These are phyloP conservation scores for Phytophthora cryptogea DNA, from an alignment of 352 stramenopile genomes.

Conservation along the genomic window DNA sequence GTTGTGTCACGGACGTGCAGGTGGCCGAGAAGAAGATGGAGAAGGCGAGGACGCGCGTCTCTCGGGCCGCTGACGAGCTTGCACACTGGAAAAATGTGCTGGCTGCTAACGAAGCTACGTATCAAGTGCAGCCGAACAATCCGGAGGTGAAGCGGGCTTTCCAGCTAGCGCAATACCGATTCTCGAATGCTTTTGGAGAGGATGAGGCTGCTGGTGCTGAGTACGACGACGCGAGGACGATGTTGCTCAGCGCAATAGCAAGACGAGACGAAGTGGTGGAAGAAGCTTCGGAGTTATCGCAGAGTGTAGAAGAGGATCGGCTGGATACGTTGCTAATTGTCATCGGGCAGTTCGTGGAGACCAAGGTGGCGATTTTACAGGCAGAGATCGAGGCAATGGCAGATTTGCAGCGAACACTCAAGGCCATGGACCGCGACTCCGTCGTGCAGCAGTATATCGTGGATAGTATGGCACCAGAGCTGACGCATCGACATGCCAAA, in stretches of 20 bases:
- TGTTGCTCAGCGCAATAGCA: slow-evolving; percentile 69
- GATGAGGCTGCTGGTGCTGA: slow-evolving; percentile 59
- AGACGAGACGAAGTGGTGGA: slow-evolving; percentile 82
- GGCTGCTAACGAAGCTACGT: slow-evolving; percentile 81
- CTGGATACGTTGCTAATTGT: slow-evolving; percentile 86
- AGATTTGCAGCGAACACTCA: slow-evolving; percentile 65
- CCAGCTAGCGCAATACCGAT: slow-evolving; percentile 63
- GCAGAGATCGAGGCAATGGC: slow-evolving; percentile 81
- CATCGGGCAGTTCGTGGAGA: slow-evolving; percentile 86
- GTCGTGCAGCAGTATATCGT: slow-evolving; percentile 88
- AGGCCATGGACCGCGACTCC: slow-evolving; percentile 81
- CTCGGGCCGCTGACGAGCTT: slow-evolving; percentile 70
- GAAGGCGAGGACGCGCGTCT: slow-evolving; percentile 59
- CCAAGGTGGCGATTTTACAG: slow-evolving; percentile 79
- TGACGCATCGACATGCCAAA: slow-evolving; percentile 82
- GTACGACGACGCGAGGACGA: slow-evolving; percentile 60
- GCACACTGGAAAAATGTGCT: slow-evolving; percentile 77
- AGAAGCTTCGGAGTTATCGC: slow-evolving; percentile 74
- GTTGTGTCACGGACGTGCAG: slow-evolving; percentile 73
- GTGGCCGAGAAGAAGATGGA: slow-evolving; percentile 82
- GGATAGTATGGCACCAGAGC: slow-evolving; percentile 77
- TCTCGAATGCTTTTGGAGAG: slow-evolving; percentile 67
- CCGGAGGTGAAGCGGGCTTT: slow-evolving; percentile 74
- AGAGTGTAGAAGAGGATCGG: slow-evolving; percentile 84
- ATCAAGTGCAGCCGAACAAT: slow-evolving; percentile 79